These are phyloP conservation scores for Hamamelis virginiana DNA, from an alignment of 164 flowering plant species.

Conservation along the genomic window DNA sequence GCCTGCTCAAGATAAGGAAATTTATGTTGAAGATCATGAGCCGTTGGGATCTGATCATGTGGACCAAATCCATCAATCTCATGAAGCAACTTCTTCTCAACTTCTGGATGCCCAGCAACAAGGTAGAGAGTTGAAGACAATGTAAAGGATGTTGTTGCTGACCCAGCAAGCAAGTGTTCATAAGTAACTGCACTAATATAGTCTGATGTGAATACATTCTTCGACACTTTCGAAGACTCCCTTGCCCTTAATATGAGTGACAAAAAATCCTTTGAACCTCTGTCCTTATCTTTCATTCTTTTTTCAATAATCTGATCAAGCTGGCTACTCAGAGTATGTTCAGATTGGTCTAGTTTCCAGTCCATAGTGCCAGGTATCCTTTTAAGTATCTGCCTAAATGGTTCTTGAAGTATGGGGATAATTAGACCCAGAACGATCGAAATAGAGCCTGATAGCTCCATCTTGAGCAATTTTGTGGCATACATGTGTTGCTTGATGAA, in stretches of 20 bases:
- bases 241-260: conserved; percentile 69
- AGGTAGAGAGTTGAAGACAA: conserved; percentile 70
- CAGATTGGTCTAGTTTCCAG: conserved; percentile 58
- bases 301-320: conserved; percentile 68
- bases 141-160: conserved; percentile 86
- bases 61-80: conserved; percentile 81
- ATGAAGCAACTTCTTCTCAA: conserved; percentile 67
- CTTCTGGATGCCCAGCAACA: conserved; percentile 75
- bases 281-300: conserved; percentile 40
- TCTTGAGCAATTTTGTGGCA: conserved; percentile 85
- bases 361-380: conserved; percentile 83
- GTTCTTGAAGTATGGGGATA: conserved; percentile 81
- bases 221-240: conserved; percentile 47
- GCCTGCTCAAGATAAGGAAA: conserved; percentile 93
- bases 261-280: conserved; percentile 65
- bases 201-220: conserved; percentile 62
- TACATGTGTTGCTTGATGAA: conserved; percentile 86
- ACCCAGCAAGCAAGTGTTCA: conserved; percentile 91
- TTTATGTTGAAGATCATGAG: conserved; percentile 70
- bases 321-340: conserved; percentile 43
- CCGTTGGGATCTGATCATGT: conserved; percentile 50
- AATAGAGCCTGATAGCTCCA: conserved; percentile 87
- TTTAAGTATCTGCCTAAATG: conserved; percentile 68
- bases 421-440: conserved; percentile 80
- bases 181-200: conserved; percentile 83